A percentile compares a stretch with the other conserved stretches of the same genome.
Evolutionary conservation across 257 asterid genomes (phyloP).

Genomic region (Nicotiana benthamiana): DNA sequence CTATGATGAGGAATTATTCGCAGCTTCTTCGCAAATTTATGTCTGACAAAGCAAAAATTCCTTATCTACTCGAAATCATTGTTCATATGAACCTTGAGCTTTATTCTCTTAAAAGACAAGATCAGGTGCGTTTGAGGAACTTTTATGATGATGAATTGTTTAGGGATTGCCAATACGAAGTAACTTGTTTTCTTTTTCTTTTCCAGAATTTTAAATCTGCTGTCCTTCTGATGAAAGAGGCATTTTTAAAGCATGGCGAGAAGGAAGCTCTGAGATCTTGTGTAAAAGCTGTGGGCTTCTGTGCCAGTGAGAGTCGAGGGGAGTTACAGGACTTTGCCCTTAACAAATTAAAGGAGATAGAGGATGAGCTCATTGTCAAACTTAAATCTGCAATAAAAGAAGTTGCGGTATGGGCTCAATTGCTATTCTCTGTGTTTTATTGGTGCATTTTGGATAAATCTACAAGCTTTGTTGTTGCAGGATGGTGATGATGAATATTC

Average conservation of each 20-base stretch:
- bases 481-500: constrained; percentile 92
- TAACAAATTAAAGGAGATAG: constrained; percentile 67
- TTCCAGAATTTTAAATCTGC: constrained; percentile 62
- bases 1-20: constrained; percentile 87
- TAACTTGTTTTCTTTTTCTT: constrained; percentile 6
- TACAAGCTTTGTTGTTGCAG: constrained; percentile 37
- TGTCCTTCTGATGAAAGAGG: constrained; percentile 65
- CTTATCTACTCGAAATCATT: constrained; percentile 71
- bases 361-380: constrained; percentile 66
- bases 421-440: constrained; percentile 2
- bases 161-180: background rate
- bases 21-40: constrained; percentile 78
- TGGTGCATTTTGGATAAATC: constrained; percentile 3
- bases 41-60: constrained; percentile 80
- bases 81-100: constrained; percentile 74
- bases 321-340: constrained; percentile 79
- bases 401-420: constrained; percentile 47
- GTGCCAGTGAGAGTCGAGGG: constrained; percentile 79
- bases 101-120: constrained; percentile 86
- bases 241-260: constrained; percentile 76
- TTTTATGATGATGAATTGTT: background rate
- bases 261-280: constrained; percentile 91
- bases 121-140: constrained; percentile 49
- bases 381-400: constrained; percentile 77
- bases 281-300: constrained; percentile 73